phyloP scores from a whole-genome alignment of 225 moss, liverwort and hornwort species.

The Asterella californica region DNA sequence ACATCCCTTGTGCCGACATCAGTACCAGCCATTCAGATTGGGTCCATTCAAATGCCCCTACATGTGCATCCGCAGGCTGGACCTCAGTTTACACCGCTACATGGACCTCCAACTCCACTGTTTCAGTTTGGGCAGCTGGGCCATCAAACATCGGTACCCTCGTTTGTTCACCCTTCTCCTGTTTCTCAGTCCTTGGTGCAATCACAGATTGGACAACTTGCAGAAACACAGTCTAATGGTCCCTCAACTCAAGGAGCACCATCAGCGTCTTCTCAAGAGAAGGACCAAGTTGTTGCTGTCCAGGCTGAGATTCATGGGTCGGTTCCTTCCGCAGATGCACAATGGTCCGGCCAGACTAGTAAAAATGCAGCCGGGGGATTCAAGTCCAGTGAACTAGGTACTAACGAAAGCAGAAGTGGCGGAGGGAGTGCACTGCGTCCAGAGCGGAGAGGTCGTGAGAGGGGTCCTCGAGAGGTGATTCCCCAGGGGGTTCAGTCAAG shows the following conservation, averaged over 20 bases:
- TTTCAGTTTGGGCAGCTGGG: conserved; percentile 96
- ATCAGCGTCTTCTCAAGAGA: conserved; percentile 14
- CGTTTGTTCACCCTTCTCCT: conserved; percentile 37
- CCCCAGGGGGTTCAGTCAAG: conserved; percentile 19
- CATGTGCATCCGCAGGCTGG: conserved; percentile 69
- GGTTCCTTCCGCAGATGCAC: conserved; percentile 45
- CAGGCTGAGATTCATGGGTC: conserved; percentile 36
- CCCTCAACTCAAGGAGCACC: neutral
- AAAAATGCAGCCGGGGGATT: conserved; percentile 31
- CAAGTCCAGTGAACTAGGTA: conserved; percentile 45
- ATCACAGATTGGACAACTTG: conserved; percentile 36
- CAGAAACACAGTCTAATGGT: conserved; percentile 25
- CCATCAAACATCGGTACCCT: conserved; percentile 45
- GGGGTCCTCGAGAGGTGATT: conserved; percentile 46
- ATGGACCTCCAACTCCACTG: conserved; percentile 49
- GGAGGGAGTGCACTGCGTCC: conserved; percentile 48
- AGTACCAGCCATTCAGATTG: conserved; percentile 96
- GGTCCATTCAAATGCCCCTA: conserved; percentile 95
- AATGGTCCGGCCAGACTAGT: conserved; percentile 50
- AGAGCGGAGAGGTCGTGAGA: conserved; percentile 70
- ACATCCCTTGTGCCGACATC: conserved; percentile 64
- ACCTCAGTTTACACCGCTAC: conserved; percentile 47
- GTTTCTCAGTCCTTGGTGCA: conserved; percentile 41
- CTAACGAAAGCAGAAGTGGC: conserved; percentile 41
- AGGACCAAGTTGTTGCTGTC: conserved; percentile 10